Percentiles rank a stretch among this genome's conserved stretches.
Evolutionary conservation across 2,329 filamentous ascomycete species (phyloP).

Genomic region (Juglanconis sp.): DNA sequence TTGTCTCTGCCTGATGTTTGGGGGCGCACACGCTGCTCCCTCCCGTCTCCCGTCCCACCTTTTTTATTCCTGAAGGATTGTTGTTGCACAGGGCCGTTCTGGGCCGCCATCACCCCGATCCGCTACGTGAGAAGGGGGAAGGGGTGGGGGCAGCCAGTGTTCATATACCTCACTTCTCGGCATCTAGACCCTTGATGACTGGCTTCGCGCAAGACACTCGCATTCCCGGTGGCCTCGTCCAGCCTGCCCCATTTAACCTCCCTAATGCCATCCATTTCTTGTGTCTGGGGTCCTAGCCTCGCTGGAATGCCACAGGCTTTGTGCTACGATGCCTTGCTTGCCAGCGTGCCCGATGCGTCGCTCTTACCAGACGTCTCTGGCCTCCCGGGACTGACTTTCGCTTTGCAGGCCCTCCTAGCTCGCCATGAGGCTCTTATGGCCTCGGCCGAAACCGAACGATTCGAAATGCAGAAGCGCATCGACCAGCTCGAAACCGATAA

Average conservation of each 20-base stretch:
- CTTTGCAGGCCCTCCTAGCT: constrained; percentile 79
- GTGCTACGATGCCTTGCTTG: not conserved
- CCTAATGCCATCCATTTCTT: constrained; percentile 5
- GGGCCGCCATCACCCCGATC: not conserved
- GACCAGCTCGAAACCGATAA: constrained; percentile 74
- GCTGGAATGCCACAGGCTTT: constrained; percentile 1
- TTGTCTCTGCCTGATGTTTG: not conserved
- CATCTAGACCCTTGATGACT: not conserved
- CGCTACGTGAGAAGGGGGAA: not conserved
- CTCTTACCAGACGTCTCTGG: constrained; percentile 1
- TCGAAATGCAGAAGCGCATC: constrained; percentile 68
- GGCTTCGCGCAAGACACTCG: not conserved
- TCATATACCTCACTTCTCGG: not conserved
- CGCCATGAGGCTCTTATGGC: constrained; percentile 94
- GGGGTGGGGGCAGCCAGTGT: not conserved
- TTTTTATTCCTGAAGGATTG: not conserved
- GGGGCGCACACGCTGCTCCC: not conserved
- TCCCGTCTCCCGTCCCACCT: not conserved
- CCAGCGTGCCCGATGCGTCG: constrained; percentile 9
- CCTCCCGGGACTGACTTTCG: constrained; percentile 64
- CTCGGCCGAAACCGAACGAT: constrained; percentile 82
- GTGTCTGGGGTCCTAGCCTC: not conserved
- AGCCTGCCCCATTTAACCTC: not conserved
- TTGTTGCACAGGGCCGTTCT: not conserved
- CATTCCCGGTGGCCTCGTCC: constrained; percentile 23